phyloP scores from a whole-genome alignment of 176 grass and related monocot genomes.

The Leersia perrieri region DNA sequence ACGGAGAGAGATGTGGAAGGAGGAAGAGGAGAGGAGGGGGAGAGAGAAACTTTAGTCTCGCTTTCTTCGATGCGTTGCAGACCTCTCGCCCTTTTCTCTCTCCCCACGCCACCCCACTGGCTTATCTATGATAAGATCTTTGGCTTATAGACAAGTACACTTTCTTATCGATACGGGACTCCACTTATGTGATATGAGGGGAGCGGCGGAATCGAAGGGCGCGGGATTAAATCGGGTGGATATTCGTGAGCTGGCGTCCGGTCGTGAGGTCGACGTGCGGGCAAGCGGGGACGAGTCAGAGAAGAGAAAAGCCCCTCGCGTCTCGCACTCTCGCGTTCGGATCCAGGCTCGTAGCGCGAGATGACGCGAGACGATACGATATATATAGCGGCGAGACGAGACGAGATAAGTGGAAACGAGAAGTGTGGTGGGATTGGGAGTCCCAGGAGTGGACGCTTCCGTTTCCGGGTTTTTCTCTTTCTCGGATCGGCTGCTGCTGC shows the following conservation, averaged over 20 bases:
- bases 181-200: background rate
- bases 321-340: too few relatives aligned
- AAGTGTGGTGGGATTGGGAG: background rate
- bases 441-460: too few relatives aligned
- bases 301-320: background rate
- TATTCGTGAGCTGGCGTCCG: conserved; percentile 65
- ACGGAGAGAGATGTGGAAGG: conserved; percentile 46
- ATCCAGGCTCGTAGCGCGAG: background rate
- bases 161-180: fast-evolving
- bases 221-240: conserved; percentile 59
- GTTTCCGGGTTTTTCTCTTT: too few relatives aligned
- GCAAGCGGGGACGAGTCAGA: conserved; percentile 12
- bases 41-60: conserved; percentile 66
- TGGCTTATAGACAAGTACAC: fast-evolving
- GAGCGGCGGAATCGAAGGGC: conserved; percentile 54
- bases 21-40: conserved; percentile 17
- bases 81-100: conserved; percentile 72
- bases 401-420: too few relatives aligned
- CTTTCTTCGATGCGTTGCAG: conserved; percentile 99
- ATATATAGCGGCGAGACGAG: background rate
- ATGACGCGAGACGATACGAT: background rate
- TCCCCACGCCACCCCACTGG: conserved; percentile 46
- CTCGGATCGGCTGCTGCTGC: too few relatives aligned
- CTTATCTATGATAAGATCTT: background rate
- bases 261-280: conserved; percentile 50